Base-by-base conservation (phyloP, 140 eudicot species). In the Erigeron philadelphicus region DNA sequence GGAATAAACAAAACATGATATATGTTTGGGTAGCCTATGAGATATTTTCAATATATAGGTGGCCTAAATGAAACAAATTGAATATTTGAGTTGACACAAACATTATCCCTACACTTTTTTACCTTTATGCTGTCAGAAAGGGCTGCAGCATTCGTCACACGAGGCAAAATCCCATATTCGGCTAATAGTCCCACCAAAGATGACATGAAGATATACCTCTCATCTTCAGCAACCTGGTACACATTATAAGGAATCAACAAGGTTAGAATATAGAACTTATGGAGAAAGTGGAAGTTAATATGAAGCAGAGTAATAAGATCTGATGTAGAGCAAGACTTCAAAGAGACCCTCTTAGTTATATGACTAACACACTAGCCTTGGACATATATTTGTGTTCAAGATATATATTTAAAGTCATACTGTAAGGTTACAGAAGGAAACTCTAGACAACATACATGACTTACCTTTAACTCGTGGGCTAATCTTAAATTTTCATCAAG, bases 101-200 rank as follows among this genome's bases (percentile, higher is more conserved):
- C 9, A 23, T 11, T 61, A n/a, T 16, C 23, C 25, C 8, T 7
- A 40, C 67, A 69, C 44, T 61, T 18, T 18, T 74, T 64, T 76
- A 92, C 98, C 98, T 84, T 88, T 78, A 92, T 76, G 70, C 80
- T 82, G 78, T 80, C 80, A 56, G 95, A 81, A 72, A 92, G 82
- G 64, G 95, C 83, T 57, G 88, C 82, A 66, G 98, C 96, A 86
- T 81, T 86, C 48, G 85, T 78, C 53, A 83, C 90, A 53, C 77
- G 95, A 66, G 98, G 98, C 82, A 76, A 86, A 76, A 87, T 82
- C 71, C 90, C 96, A 80, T 79, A 78, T 79, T 88, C 96, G 40
- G 85, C 90, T 79, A 92, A 81, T 83, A 92, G 67, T 52, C 88
- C 89, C 16, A 92, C 78, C 71, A 84, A 75, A 4, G 96, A 84